phyloP scores from a whole-genome alignment of 768 basidiomycete species.

The Phylloporus sp. region DNA sequence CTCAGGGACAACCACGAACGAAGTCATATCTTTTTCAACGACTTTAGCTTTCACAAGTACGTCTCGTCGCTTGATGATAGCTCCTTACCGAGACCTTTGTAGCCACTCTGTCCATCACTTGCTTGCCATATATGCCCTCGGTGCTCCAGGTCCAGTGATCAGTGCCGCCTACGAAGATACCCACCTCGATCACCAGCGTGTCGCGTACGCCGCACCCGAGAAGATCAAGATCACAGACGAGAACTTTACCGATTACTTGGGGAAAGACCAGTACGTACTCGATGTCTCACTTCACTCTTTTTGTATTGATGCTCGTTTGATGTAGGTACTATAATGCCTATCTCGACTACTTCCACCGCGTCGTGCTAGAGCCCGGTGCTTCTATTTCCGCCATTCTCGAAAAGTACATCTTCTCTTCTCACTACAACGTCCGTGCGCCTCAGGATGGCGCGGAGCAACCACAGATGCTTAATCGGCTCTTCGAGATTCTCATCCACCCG shows the following conservation, averaged over 20 bases:
- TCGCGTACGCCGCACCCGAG: slow-evolving; percentile 28
- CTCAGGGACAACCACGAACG: slow-evolving; percentile 50
- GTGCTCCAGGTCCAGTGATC: slow-evolving; percentile 41
- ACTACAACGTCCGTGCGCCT: slow-evolving; percentile 40
- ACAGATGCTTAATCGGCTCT: slow-evolving; percentile 54
- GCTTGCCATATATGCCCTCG: slow-evolving; percentile 56
- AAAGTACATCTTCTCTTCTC: slow-evolving; percentile 52
- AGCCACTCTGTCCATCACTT: slow-evolving; percentile 57
- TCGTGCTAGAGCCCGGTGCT: slow-evolving; percentile 26
- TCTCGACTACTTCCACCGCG: slow-evolving; percentile 28
- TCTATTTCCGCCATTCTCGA: slow-evolving; percentile 44
- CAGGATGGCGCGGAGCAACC: slow-evolving; percentile 36
- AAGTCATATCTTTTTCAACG: slow-evolving; percentile 52
- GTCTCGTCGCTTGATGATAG: background rate
- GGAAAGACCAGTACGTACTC: slow-evolving; percentile 27
- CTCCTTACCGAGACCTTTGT: background rate
- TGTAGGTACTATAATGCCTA: slow-evolving; percentile 32
- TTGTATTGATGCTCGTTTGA: background rate
- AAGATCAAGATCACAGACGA: slow-evolving; percentile 24
- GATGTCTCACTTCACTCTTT: background rate
- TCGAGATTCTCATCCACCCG: slow-evolving; percentile 60
- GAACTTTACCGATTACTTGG: slow-evolving; percentile 23
- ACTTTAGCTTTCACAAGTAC: slow-evolving; percentile 31
- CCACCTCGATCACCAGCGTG: slow-evolving; percentile 36
- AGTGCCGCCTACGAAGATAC: slow-evolving; percentile 37